Conservation (phyloP, 163 green algal genomes). For the Coccomyxa subellipsoidea region DNA sequence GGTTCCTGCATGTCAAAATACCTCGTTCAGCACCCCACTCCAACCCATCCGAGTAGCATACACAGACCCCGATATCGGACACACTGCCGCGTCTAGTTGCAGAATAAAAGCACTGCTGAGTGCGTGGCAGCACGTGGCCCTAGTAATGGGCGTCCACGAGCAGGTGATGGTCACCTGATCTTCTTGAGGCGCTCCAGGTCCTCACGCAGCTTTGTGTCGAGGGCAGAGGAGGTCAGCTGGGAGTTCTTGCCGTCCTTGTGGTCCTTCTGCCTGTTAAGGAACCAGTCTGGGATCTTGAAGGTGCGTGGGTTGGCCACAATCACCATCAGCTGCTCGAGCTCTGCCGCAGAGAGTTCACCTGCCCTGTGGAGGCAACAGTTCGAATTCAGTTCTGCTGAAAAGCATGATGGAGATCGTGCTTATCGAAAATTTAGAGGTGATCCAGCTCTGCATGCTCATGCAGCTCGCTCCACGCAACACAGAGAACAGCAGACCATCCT, state of each 20-base stretch:
- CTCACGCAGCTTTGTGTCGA: slow-evolving; percentile 92
- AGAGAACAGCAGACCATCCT: too few species aligned
- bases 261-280: slow-evolving; percentile 98
- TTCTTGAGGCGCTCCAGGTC: slow-evolving; percentile 99
- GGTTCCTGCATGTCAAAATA: slow-evolving; percentile 56
- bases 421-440: background rate
- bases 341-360: slow-evolving; percentile 92
- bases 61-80: too few species aligned
- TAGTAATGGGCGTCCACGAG: too few species aligned
- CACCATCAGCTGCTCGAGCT: slow-evolving; percentile 97
- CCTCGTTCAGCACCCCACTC: background rate
- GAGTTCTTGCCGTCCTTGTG: slow-evolving; percentile 89
- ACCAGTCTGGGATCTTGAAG: slow-evolving; percentile 99
- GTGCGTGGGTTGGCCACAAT: slow-evolving; percentile 95
- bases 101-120: too few species aligned
- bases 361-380: slow-evolving; percentile 40
- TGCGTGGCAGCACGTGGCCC: too few species aligned
- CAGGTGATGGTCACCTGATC: slow-evolving; percentile 86
- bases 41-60: background rate
- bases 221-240: slow-evolving; percentile 84
- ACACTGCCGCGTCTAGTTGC: too few species aligned
- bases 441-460: background rate
- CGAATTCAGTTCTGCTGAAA: background rate
- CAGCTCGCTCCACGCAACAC: too few species aligned
- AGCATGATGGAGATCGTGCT: background rate